A percentile compares a stretch with the other conserved stretches of the same genome.
Conservation (phyloP, 192 early-diverging fungal genomes). For the Neocallimastix lanati region DNA sequence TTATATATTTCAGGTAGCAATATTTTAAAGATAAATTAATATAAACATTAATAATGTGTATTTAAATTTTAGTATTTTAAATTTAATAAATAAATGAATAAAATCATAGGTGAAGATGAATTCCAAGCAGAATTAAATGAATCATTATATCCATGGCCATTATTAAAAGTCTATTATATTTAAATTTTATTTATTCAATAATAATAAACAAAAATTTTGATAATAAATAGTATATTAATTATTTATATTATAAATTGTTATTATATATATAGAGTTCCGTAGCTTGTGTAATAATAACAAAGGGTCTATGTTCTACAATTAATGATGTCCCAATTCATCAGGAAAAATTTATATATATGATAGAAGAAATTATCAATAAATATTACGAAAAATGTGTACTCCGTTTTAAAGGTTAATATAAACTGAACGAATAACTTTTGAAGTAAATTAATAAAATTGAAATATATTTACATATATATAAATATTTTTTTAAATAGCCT, state of each 20-base stretch:
- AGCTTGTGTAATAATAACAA: slow-evolving; percentile 33
- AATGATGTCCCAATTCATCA: slow-evolving; percentile 45
- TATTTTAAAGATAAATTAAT: too few relatives aligned
- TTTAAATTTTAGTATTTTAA: too few relatives aligned
- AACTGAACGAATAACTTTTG: too few relatives aligned
- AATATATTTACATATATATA: too few relatives aligned
- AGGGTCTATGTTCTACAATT: slow-evolving; percentile 42
- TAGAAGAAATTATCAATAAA: slow-evolving; percentile 41
- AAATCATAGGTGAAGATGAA: slow-evolving; percentile 20
- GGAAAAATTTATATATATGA: slow-evolving; percentile 47
- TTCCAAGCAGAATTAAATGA: slow-evolving; percentile 27
- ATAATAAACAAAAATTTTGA: too few relatives aligned
- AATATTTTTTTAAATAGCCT: slow-evolving; percentile 5
- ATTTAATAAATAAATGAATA: too few relatives aligned
- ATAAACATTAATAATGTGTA: too few relatives aligned
- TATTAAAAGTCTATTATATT: slow-evolving; percentile 57
- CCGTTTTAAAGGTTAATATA: background rate
- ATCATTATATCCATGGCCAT: slow-evolving; percentile 36
- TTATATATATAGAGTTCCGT: slow-evolving; percentile 35
- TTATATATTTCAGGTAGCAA: slow-evolving; percentile 39
- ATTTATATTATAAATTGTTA: too few relatives aligned
- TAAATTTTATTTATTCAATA: too few relatives aligned
- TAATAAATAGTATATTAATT: too few relatives aligned
- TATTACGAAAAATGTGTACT: slow-evolving; percentile 48
- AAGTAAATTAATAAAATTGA: too few relatives aligned